Percentiles rank a stretch among this genome's conserved stretches.
These are phyloP conservation scores for Neurospora sp. DNA, from an alignment of 495 filamentous ascomycete species.

Conservation along the genomic window DNA sequence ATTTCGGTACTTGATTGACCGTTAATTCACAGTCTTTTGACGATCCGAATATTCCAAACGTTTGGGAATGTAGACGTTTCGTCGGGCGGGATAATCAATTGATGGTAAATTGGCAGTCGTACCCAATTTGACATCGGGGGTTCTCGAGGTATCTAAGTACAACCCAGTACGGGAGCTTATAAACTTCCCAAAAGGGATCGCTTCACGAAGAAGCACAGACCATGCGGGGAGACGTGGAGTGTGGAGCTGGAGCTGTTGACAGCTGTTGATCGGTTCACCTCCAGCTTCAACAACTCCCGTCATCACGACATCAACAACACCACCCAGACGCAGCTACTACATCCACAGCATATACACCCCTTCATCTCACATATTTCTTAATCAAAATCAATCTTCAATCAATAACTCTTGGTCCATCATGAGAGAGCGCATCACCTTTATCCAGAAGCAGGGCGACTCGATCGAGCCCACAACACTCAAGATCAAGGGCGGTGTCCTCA, in stretches of 20 bases:
- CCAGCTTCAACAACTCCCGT: neutral
- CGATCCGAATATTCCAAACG: too few species aligned
- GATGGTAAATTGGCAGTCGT: too few species aligned
- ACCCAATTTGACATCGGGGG: too few species aligned
- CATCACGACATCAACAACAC: neutral
- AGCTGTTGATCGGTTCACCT: neutral
- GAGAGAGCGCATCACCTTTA: slow-evolving; percentile 77
- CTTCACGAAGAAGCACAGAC: neutral
- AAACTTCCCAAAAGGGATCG: neutral
- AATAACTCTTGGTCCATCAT: slow-evolving; percentile 33
- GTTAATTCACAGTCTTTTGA: too few species aligned
- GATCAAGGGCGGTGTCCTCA: slow-evolving; percentile 39
- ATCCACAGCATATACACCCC: neutral
- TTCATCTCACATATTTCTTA: neutral
- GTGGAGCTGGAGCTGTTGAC: neutral
- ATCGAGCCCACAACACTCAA: slow-evolving; percentile 51
- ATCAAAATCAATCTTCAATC: neutral
- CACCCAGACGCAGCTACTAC: neutral
- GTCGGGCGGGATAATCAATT: too few species aligned
- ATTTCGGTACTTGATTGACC: too few species aligned
- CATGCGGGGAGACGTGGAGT: neutral
- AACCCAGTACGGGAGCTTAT: too few species aligned
- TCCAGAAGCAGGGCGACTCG: slow-evolving; percentile 51
- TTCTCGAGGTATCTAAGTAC: too few species aligned
- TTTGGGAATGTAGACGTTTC: too few species aligned